These are phyloP conservation scores for Magnusiomyces suaveolens DNA, from an alignment of 1,139 yeast genomes.

Conservation along the genomic window DNA sequence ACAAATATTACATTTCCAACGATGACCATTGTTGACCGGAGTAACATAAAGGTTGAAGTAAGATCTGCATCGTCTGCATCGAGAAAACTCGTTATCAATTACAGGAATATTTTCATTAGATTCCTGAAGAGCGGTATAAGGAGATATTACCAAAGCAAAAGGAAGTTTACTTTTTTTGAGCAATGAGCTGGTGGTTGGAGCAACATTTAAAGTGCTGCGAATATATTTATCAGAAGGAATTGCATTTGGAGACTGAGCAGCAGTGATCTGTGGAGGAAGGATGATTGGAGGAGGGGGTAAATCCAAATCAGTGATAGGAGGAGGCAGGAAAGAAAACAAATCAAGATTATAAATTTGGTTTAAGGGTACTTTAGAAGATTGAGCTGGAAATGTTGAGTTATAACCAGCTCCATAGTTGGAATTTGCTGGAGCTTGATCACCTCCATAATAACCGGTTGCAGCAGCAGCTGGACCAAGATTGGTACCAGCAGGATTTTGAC, in stretches of 20 bases:
- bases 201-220: conserved; percentile 79
- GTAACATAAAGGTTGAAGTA: conserved; percentile 87
- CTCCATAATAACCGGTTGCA: conserved; percentile 10
- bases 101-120: conserved; percentile 63
- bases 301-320: conserved; percentile 70
- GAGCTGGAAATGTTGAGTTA: too few species aligned
- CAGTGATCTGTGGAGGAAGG: conserved; percentile 57
- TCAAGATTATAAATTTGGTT: conserved; percentile 36
- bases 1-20: conserved; percentile 97
- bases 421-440: conserved; percentile 10
- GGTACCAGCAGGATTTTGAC: conserved; percentile 3
- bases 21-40: conserved; percentile 66
- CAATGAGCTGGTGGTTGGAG: conserved; percentile 63
- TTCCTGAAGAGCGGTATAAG: conserved; percentile 68
- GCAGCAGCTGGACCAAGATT: conserved; percentile 5
- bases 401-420: conserved; percentile 6
- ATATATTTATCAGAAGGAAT: too few species aligned
- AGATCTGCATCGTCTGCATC: conserved; percentile 96
- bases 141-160: conserved; percentile 79
- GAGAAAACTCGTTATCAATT: conserved; percentile 70
- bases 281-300: conserved; percentile 92
- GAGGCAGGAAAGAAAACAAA: conserved; percentile 69
- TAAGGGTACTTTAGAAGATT: conserved; percentile 4
- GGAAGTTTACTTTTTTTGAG: conserved; percentile 88
- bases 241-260: conserved; percentile 66